Percentiles rank a stretch among this genome's conserved stretches.
Conservation (phyloP, 352 stramenopile genomes). For the Phytophthora tubulina region DNA sequence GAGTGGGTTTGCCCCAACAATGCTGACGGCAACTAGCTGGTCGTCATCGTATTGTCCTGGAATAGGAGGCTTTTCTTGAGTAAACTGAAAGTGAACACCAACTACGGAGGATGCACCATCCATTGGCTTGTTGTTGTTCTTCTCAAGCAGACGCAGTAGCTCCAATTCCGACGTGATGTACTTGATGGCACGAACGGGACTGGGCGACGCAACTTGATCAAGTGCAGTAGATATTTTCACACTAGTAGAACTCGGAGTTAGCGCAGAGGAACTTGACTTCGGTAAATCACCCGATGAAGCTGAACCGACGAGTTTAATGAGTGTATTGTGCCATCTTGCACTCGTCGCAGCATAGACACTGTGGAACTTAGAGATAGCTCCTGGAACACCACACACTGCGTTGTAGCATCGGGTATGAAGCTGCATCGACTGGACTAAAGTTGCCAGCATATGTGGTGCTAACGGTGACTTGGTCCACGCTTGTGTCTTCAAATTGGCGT, state of each 20-base stretch:
- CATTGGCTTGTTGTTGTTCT: conserved; percentile 3
- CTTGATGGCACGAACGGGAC: not conserved
- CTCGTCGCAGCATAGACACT: not conserved
- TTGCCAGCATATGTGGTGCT: not conserved
- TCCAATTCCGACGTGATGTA: not conserved
- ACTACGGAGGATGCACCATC: not conserved
- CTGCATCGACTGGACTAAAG: not conserved
- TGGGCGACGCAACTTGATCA: not conserved
- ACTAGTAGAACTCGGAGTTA: not conserved
- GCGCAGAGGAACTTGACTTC: not conserved
- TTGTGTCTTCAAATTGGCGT: not conserved
- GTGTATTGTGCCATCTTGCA: not conserved
- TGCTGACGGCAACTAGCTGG: conserved; percentile 7
- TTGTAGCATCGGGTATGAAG: conserved; percentile 1
- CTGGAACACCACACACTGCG: not conserved
- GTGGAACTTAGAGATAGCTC: not conserved
- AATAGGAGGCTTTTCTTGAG: not conserved
- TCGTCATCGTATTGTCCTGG: not conserved
- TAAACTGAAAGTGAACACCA: conserved; percentile 23
- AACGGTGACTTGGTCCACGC: conserved; percentile 3
- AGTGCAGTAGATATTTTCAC: not conserved
- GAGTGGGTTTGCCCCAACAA: not conserved
- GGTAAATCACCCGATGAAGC: not conserved
- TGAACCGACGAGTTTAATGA: not conserved
- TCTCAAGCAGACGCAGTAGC: not conserved